These are phyloP conservation scores for Russula compacta DNA, from an alignment of 768 basidiomycete species.

Conservation along the genomic window DNA sequence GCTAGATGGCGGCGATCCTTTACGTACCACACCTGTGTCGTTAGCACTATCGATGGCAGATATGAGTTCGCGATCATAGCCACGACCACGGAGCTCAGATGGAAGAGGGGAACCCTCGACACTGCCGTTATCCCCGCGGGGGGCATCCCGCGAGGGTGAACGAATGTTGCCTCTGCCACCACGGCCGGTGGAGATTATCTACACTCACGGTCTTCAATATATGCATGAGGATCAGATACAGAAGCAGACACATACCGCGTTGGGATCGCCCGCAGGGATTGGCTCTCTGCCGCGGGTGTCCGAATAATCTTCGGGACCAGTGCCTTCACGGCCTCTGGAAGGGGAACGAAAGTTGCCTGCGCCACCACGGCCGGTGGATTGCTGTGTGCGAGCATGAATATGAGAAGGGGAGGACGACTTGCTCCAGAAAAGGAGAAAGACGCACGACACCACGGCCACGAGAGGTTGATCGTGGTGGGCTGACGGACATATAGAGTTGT, in stretches of 20 bases:
- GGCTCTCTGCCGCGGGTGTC: conserved; percentile 55
- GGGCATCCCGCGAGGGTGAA: conserved; percentile 55
- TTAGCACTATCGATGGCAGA: background rate
- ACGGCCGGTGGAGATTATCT: conserved; percentile 55
- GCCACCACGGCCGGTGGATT: conserved; percentile 61
- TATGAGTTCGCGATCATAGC: conserved; percentile 25
- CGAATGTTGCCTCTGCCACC: conserved; percentile 84
- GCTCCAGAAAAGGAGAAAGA: background rate
- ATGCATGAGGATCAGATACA: too few species aligned
- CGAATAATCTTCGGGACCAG: conserved; percentile 47
- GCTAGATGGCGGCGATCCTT: background rate
- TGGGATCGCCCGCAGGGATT: conserved; percentile 25
- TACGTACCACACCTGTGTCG: conserved; percentile 1
- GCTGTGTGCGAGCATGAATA: conserved; percentile 24
- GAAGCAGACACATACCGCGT: conserved; percentile 27
- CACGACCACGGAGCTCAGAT: conserved; percentile 20
- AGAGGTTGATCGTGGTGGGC: conserved; percentile 4
- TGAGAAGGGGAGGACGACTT: background rate
- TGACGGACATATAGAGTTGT: background rate
- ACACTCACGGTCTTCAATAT: background rate
- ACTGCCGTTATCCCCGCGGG: background rate
- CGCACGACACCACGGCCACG: conserved; percentile 2
- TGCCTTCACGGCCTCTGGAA: conserved; percentile 23
- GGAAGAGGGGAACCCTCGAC: background rate
- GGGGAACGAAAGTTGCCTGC: conserved; percentile 53